These are phyloP conservation scores for Crassisporium funariophilum DNA, from an alignment of 768 basidiomycete genomes.

Conservation along the genomic window DNA sequence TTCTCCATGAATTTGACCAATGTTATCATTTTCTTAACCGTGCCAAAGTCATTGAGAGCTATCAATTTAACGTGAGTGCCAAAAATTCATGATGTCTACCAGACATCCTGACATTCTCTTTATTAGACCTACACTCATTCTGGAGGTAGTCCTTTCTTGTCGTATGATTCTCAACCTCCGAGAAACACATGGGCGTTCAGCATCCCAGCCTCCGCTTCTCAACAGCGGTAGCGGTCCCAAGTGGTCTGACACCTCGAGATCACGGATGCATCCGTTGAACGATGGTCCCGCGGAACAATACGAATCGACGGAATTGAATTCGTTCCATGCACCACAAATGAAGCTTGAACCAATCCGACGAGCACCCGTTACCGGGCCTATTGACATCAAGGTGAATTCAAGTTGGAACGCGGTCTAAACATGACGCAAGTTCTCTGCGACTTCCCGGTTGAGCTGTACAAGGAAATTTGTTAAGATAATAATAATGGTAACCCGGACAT, in stretches of 20 bases:
- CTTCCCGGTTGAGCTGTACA: no score
- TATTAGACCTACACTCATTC: conserved; percentile 22
- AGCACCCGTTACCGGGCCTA: no score
- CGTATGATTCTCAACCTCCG: conserved; percentile 26
- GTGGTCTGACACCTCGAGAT: conserved; percentile 1
- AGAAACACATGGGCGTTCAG: conserved; percentile 7
- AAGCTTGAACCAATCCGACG: background rate
- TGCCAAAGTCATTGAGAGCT: conserved; percentile 13
- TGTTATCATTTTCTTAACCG: conserved; percentile 22
- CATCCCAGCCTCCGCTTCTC: background rate
- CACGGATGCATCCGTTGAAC: background rate
- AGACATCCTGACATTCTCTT: background rate
- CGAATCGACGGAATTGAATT: background rate
- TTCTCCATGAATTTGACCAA: conserved; percentile 27
- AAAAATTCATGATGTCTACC: background rate
- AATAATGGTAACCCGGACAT: no score
- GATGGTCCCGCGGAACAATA: background rate
- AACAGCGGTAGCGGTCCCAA: no score
- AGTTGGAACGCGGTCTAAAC: no score
- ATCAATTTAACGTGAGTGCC: conserved; percentile 24
- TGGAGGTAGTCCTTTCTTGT: conserved; percentile 27
- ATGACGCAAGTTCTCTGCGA: no score
- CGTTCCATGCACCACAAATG: background rate
- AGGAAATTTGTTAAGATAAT: no score
- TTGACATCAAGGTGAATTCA: no score